Conservation (phyloP, 2,329 filamentous ascomycete genomes). For the Fusarium sp. region DNA sequence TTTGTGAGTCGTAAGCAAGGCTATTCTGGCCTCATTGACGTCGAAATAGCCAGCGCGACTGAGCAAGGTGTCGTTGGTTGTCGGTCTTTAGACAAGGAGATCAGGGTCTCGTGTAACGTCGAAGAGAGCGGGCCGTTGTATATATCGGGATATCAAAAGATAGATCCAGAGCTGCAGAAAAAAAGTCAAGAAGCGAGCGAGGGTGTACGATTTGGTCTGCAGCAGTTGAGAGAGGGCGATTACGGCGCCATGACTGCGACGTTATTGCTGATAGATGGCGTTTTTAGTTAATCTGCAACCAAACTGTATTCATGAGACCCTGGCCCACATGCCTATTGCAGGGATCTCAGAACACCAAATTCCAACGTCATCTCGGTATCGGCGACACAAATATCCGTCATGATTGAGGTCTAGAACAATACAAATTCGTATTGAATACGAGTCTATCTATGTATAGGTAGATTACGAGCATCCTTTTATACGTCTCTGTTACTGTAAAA, state of each 20-base stretch:
- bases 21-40: not conserved
- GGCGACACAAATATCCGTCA: slow-evolving; percentile 40
- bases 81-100: slow-evolving; percentile 11
- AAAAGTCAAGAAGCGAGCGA: slow-evolving; percentile 30
- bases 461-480: not conserved
- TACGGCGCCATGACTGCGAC: slow-evolving; percentile 29
- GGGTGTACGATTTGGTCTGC: slow-evolving; percentile 8
- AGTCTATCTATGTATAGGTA: not conserved
- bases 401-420: not conserved
- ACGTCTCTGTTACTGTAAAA: not conserved
- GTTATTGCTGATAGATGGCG: slow-evolving; percentile 40
- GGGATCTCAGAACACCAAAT: slow-evolving; percentile 30
- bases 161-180: not conserved
- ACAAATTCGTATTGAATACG: not conserved
- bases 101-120: slow-evolving; percentile 24
- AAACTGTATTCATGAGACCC: slow-evolving; percentile 33
- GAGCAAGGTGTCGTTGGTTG: slow-evolving; percentile 10
- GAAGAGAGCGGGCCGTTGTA: slow-evolving; percentile 12
- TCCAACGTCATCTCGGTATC: slow-evolving; percentile 44
- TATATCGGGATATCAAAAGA: not conserved
- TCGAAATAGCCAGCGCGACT: slow-evolving; percentile 16
- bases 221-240: slow-evolving; percentile 11
- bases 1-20: slow-evolving; percentile 6
- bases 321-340: slow-evolving; percentile 40
- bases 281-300: slow-evolving; percentile 34